These are phyloP conservation scores for Phytophthora niederhauseri DNA, from an alignment of 352 stramenopile genomes.

Conservation along the genomic window DNA sequence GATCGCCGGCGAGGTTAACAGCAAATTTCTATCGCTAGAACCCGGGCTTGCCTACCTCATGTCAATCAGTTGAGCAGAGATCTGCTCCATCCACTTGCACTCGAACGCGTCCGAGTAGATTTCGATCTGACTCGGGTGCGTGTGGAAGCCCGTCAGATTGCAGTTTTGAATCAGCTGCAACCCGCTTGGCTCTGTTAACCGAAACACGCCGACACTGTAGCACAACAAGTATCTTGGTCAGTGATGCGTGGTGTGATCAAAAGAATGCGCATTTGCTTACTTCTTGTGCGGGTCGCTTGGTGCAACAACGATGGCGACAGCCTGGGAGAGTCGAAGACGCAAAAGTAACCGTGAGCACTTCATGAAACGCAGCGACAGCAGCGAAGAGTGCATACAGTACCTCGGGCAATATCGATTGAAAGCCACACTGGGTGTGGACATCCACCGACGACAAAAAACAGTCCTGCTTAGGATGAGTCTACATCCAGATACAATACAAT, in stretches of 20 bases:
- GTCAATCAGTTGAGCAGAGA: slow-evolving; percentile 57
- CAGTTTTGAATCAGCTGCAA: slow-evolving; percentile 91
- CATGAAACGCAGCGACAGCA: neutral
- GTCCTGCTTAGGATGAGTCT: slow-evolving; percentile 89
- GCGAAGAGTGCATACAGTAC: slow-evolving; percentile 23
- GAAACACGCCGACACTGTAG: slow-evolving; percentile 85
- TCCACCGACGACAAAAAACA: slow-evolving; percentile 92
- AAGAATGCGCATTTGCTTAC: slow-evolving; percentile 30
- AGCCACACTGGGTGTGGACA: slow-evolving; percentile 91
- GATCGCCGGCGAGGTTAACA: slow-evolving; percentile 2
- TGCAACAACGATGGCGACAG: slow-evolving; percentile 89
- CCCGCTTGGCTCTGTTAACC: slow-evolving; percentile 74
- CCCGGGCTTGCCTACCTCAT: slow-evolving; percentile 53
- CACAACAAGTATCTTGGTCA: neutral
- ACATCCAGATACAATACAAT: slow-evolving; percentile 1
- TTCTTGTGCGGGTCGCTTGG: slow-evolving; percentile 71
- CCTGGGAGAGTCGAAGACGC: slow-evolving; percentile 33
- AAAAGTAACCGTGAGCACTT: slow-evolving; percentile 9
- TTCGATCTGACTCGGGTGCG: slow-evolving; percentile 73
- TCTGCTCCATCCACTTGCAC: slow-evolving; percentile 62
- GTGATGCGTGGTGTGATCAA: neutral
- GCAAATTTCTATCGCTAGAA: slow-evolving; percentile 16
- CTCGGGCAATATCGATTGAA: slow-evolving; percentile 90
- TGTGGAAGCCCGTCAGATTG: slow-evolving; percentile 86
- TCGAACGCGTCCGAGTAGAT: slow-evolving; percentile 85